Base-by-base conservation (phyloP, 371 early-diverging fungal species). In the Catenaria anguillulae region DNA sequence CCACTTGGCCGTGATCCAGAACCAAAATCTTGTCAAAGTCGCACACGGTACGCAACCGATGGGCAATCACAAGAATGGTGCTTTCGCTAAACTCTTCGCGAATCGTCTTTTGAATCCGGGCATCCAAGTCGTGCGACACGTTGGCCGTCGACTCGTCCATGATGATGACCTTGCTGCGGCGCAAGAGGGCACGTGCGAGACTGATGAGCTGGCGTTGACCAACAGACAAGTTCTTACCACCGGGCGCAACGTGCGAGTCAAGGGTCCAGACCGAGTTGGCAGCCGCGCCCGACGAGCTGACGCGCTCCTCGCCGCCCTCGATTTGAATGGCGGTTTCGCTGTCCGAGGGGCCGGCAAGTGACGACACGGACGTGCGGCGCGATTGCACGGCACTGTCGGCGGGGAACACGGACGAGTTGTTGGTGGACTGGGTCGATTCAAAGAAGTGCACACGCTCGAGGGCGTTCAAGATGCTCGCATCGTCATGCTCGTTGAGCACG, bases 91-190 rank as follows among this genome's bases (percentile, higher is more conserved):
- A 80, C 58, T 82, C 77, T 64, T 82, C 81, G 36, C 90, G 77
- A 62, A 94, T 91, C 2, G 89, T 89, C 62, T 76, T 66, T 65
- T 89, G 90, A 63, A 91, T 88, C 65, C 78, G 69, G 55, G 82
- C 77, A 63, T 89, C 89, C 36, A 58, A 10, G 42, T 58, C 58
- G 42, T 58, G n/a, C 10, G 34, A 34, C 36, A 58, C 43, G 42
- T 58, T 58, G 26, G 84, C 80, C 1, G 84, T 84, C 21, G 84
- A 76, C 60, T 79, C 77, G 61, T 79, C 78, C 50, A 78, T 56
- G 42, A 78, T 56, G 33, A 81, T 64, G 17, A 85, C 65, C 37
- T 70, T 64, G 23, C 73, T 63, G 19, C 66, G 43, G 33, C 71
- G 60, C 10, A 81, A 52, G 34, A 82, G 62, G 4, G 81, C 79